These are phyloP conservation scores for Pythium oligandrum DNA, from an alignment of 352 stramenopile genomes.

Conservation along the genomic window DNA sequence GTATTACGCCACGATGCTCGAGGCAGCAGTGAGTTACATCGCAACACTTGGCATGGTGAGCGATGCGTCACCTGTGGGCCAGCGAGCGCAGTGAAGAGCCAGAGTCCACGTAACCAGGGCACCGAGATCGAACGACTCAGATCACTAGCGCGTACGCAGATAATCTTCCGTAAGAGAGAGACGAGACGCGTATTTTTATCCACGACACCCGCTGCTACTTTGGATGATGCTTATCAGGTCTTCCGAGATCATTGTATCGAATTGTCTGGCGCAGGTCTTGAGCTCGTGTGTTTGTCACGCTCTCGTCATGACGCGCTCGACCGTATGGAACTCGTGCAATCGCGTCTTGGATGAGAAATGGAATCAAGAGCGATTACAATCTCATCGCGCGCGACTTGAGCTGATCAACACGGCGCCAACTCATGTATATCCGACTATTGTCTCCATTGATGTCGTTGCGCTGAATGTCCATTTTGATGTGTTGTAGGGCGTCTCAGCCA, in stretches of 20 bases:
- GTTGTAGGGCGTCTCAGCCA: conserved; percentile 1
- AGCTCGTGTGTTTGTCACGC: too few relatives aligned
- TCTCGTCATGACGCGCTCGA: conserved; percentile 17
- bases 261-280: too few relatives aligned
- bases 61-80: too few relatives aligned
- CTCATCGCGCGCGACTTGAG: conserved; percentile 43
- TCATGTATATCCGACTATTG: conserved; percentile 1
- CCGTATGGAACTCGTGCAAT: conserved; percentile 42
- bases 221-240: too few relatives aligned
- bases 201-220: too few relatives aligned
- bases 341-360: conserved; percentile 38
- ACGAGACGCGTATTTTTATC: too few relatives aligned
- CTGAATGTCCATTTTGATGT: neutral
- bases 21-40: conserved; percentile 68
- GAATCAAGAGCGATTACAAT: conserved; percentile 29
- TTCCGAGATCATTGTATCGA: too few relatives aligned
- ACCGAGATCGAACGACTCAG: too few relatives aligned
- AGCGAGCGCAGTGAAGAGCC: too few relatives aligned
- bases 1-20: conserved; percentile 80
- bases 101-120: too few relatives aligned
- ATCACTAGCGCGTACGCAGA: too few relatives aligned
- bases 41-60: conserved; percentile 23
- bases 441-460: neutral
- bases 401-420: conserved; percentile 25
- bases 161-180: too few relatives aligned